Base-by-base conservation (phyloP, 2,329 filamentous ascomycete genomes). In the Paecilomyces formosus region DNA sequence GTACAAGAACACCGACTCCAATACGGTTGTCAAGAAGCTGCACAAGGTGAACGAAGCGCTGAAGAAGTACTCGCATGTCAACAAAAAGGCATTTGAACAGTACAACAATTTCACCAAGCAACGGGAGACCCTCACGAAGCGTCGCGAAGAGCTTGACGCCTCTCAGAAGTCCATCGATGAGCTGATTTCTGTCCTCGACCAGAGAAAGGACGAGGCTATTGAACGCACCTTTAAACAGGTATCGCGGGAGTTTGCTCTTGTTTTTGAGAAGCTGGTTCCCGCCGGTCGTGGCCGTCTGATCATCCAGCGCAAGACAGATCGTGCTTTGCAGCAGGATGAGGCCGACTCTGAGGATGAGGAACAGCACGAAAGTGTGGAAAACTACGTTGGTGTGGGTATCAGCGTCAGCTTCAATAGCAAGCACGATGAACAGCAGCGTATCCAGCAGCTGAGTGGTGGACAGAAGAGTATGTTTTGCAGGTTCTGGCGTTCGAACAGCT, bases 41-140 rank as follows among this genome's bases (percentile, higher is more conserved):
- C 92, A 94, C 76, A 95, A 92, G 69, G 91, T 93, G 68, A 95
- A 96, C 63, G 90, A 96, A 66, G 87, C 89, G 0, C 81, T 97
- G 57, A 97, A 97, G 78, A 96, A 97, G 72, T 97, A 94, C 78
- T 91, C 92, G 57, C 91, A 97, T 68, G 92, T 99, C 77, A 99
- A 99, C 83, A 99, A 97, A 79, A 97, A 99, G 78, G 94, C 94
- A 0, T 96, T 97, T 71, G 95, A 99, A 76, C 94, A 99, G 74
- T 99, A 97, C 79, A 95, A 93, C 78, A 96, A 88, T 77, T 99
- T 97, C 73, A 97, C 93, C 7, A 89, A 87, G 55, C 91, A 97
- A 75, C 88, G 95, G 58, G 92, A 96, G 62, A 88, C 88, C 22
- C 81, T 99, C 18, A 89, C 89, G 55, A 88, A 89, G 69, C 88